A percentile compares a stretch with the other conserved stretches of the same genome.
phyloP scores from a whole-genome alignment of 306 rosid species.

The Albizia julibrissin region DNA sequence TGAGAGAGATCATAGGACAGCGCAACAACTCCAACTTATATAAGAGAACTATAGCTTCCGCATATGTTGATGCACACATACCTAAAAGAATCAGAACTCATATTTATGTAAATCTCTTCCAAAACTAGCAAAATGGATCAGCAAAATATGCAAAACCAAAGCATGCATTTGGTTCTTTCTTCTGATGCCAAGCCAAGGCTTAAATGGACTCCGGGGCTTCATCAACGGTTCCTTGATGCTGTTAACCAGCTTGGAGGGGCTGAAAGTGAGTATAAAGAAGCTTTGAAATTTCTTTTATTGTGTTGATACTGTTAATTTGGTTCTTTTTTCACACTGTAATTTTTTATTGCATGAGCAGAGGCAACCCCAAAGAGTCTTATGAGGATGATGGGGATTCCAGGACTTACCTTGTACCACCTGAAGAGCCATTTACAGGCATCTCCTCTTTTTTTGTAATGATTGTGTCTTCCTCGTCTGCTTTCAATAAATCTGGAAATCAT shows the following conservation, averaged over 20 bases:
- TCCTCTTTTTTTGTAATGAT: conserved; percentile 26
- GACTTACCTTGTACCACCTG: conserved; percentile 90
- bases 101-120: conserved; percentile 45
- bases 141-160: conserved; percentile 61
- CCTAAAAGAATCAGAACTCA: conserved; percentile 36
- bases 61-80: conserved; percentile 35
- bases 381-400: conserved; percentile 89
- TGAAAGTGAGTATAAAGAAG: conserved; percentile 64
- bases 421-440: conserved; percentile 98
- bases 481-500: background rate
- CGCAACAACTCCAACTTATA: conserved; percentile 60
- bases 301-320: conserved; percentile 9
- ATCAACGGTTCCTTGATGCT: conserved; percentile 81
- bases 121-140: conserved; percentile 40
- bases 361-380: conserved; percentile 95
- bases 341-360: conserved; percentile 50
- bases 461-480: conserved; percentile 2
- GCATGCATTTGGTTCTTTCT: conserved; percentile 85
- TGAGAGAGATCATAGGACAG: conserved; percentile 79
- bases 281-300: background rate
- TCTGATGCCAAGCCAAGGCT: conserved; percentile 93
- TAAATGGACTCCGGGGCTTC: conserved; percentile 88
- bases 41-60: conserved; percentile 55
- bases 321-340: conserved; percentile 18
- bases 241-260: conserved; percentile 88